These are phyloP conservation scores for Friedmanniomyces endolithicus DNA, from an alignment of 495 filamentous ascomycete species.

Conservation along the genomic window DNA sequence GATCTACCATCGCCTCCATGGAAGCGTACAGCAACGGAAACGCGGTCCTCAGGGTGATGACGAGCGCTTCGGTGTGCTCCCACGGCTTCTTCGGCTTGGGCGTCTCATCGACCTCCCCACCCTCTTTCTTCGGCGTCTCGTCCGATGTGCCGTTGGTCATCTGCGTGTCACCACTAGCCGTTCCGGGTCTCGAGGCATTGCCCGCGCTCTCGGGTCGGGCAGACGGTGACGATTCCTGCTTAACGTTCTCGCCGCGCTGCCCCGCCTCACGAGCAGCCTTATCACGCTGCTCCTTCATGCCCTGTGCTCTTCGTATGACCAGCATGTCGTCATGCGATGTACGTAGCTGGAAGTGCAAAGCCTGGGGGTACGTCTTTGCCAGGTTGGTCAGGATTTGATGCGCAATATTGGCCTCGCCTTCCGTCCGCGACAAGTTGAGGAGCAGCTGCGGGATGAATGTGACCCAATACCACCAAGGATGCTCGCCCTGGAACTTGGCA, in stretches of 20 bases:
- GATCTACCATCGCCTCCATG: constrained; percentile 99
- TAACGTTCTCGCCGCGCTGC: constrained; percentile 32
- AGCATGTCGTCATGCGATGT: constrained; percentile 93
- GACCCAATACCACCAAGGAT: constrained; percentile 98
- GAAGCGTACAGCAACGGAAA: constrained; percentile 91
- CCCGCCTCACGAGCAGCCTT: constrained; percentile 32
- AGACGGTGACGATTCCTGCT: constrained; percentile 38
- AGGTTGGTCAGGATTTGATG: constrained; percentile 78
- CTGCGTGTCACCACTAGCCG: constrained; percentile 24
- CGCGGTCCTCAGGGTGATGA: constrained; percentile 83
- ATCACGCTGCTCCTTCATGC: constrained; percentile 59
- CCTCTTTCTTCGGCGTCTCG: constrained; percentile 25
- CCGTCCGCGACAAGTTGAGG: constrained; percentile 64
- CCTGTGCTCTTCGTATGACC: constrained; percentile 76
- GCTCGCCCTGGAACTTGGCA: constrained; percentile 89
- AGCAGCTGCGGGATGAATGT: constrained; percentile 96
- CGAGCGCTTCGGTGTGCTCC: constrained; percentile 93
- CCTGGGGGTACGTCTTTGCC: constrained; percentile 84
- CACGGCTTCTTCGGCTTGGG: constrained; percentile 62
- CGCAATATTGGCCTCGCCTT: constrained; percentile 68
- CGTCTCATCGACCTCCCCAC: constrained; percentile 22
- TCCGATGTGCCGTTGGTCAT: constrained; percentile 18
- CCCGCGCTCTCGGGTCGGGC: constrained; percentile 28
- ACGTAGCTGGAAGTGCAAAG: constrained; percentile 84
- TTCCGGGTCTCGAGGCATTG: constrained; percentile 24